A percentile compares a stretch with the other conserved stretches of the same genome.
Conservation (phyloP, 2,329 filamentous ascomycete genomes). For the Pseudopyrenochaeta lycopersici region DNA sequence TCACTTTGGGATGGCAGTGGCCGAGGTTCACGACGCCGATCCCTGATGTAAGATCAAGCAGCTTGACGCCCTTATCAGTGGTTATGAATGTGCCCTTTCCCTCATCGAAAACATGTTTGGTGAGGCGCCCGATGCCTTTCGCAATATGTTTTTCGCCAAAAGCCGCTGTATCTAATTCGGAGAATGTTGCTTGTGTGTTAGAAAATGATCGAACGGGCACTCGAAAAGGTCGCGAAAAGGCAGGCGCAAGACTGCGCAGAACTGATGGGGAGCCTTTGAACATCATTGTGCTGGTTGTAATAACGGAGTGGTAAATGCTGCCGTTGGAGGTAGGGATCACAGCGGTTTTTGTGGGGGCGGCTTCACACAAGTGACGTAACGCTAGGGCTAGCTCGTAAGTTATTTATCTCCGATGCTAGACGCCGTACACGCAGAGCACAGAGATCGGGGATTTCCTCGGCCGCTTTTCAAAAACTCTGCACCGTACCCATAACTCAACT, state of each 20-base stretch:
- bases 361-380: too few species aligned
- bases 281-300: too few species aligned
- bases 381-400: too few species aligned
- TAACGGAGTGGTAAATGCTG: too few species aligned
- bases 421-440: too few species aligned
- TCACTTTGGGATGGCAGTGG: constrained; percentile 43
- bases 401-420: too few species aligned
- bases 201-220: constrained; percentile 25
- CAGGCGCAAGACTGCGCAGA: constrained; percentile 22
- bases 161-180: constrained; percentile 30
- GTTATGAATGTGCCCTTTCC: constrained; percentile 40
- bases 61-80: constrained; percentile 41
- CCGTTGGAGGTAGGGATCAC: too few species aligned
- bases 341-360: too few species aligned
- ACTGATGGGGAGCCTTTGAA: constrained; percentile 15
- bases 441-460: too few species aligned
- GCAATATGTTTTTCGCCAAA: constrained; percentile 42
- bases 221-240: constrained; percentile 11
- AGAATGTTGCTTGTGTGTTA: constrained; percentile 17
- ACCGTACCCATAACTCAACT: too few species aligned
- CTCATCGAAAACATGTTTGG: constrained; percentile 43
- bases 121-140: constrained; percentile 41
- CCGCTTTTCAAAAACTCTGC: too few species aligned
- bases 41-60: constrained; percentile 40
- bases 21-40: constrained; percentile 42